Conservation (phyloP, 2,329 filamentous ascomycete genomes). For the Trichoderma lentiforme region DNA sequence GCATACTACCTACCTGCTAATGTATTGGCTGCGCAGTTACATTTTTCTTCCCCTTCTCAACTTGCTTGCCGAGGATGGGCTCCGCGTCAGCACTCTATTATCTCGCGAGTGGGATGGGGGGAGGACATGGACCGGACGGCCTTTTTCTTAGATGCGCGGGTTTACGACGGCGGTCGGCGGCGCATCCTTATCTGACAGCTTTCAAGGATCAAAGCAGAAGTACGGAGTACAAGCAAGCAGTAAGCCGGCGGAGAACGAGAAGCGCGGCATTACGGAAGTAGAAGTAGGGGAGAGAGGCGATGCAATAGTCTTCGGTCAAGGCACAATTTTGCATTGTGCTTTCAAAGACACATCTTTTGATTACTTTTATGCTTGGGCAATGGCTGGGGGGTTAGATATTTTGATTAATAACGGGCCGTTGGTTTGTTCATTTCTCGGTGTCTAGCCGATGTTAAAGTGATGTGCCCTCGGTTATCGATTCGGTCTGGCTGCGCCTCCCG, state of each 20-base stretch:
- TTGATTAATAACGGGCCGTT: not conserved
- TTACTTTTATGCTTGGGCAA: not conserved
- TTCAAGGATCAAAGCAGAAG: not conserved
- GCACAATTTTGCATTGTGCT: not conserved
- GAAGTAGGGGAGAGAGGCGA: not conserved
- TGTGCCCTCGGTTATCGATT: constrained; percentile 12
- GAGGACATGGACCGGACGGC: too few species aligned
- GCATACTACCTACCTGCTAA: not conserved
- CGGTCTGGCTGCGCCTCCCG: not conserved
- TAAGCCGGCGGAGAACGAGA: not conserved
- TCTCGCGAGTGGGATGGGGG: not conserved
- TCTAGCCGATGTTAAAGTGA: not conserved
- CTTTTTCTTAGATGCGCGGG: not conserved
- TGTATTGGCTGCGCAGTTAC: not conserved
- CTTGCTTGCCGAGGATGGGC: not conserved
- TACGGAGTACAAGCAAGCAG: not conserved
- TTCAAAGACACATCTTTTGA: not conserved
- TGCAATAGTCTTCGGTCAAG: not conserved
- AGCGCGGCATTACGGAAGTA: not conserved
- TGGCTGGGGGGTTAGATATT: not conserved
- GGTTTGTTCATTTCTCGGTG: not conserved
- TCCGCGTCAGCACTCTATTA: not conserved
- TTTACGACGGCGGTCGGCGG: not conserved
- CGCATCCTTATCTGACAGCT: not conserved
- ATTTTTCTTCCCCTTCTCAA: not conserved